Base-by-base conservation (phyloP, 495 filamentous ascomycete genomes). In the Penicillium salamii region DNA sequence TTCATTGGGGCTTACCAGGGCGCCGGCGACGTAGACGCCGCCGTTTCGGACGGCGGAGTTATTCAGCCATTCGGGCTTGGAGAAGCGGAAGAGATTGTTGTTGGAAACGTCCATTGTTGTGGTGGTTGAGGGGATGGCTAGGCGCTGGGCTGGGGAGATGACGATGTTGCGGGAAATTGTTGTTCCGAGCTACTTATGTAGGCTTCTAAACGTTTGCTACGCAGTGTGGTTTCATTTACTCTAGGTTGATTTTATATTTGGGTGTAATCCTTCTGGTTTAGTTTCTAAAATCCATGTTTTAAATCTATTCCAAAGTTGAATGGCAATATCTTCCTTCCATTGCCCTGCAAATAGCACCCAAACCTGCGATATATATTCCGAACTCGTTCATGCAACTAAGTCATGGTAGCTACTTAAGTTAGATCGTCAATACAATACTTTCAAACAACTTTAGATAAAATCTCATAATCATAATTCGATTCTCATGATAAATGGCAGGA, bases 31-130 rank as follows among this genome's bases (percentile, higher is more conserved):
- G 74, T 96, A 96, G 63, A 97, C 89, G 62, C 91, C 89, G 55
- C 81, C 80, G 61, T 81, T 93, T 50, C 91, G 82, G 54, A 86
- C 83, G 67, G 84, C 85, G 26, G 86, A 80, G 75, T 85, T 93
- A 67, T 93, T 96, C 37, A 97, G 74, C 91, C 91, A 97, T 71
- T 89, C 83, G 9, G 88, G 88, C 78, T 81, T 87, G 57, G 81
- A 71, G 67, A 88, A 90, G 65, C 87, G 87, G 72, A 83, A 91
- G 62, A 91, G 82, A 23, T 85, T 82, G 61, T 87, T 76, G 54
- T 58, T 67, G 20, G 70, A 68, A 76, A 63, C 83, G 77, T 64
- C 71, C 71, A 74, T 74, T 33, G 36, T 48, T 23, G 33, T 46
- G 48, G 38, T 43, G 78, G 18, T 24, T 44, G 44, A 24, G 34